Evolutionary conservation across 2,329 filamentous ascomycete species (phyloP), one percentile per base, ranked within the genome.

Genomic region (Colletotrichum incanum): DNA sequence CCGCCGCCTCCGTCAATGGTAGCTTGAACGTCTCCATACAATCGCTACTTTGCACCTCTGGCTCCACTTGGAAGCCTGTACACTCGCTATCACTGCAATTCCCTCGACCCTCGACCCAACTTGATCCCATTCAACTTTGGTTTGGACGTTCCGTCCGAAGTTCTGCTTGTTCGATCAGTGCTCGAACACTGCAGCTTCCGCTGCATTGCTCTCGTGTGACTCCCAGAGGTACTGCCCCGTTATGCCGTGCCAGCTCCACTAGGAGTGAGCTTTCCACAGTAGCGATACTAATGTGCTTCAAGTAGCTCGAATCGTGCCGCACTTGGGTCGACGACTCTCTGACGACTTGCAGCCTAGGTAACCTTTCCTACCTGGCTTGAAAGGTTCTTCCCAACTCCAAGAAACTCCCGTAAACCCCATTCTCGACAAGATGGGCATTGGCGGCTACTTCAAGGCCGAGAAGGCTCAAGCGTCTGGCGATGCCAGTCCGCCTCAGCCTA

Each of bases 361-460:
- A n/a, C 31, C 14, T 16, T 43, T 14, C 11, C 45, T 23, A 31
- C 55, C 20, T 2, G 5, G 26, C 14, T 31, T 20, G 18, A 50
- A 56, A 41, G 8, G 9, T 5, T n/a, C 39, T 12, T 28, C 26
- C 8, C 34, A 14, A 20, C 16, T 60, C 16, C 3, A 54, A 34
- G 12, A 28, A 34, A n/a, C 5, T n/a, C 14, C 41, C 20, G 6
- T 18, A 28, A n/a, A 43, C 14, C 12, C 37, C 49, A n/a, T 43
- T 7, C n/a, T 43, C 41, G 28, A 41, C 77, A 81, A 69, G 54
- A 93, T 93, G 91, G 90, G 90, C 72, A 77, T 93, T 73, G 86
- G 84, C 61, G 88, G 81, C 78, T 93, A 92, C 77, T 92, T 93
- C 85, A 91, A 89, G 82, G 83, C 87, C 55, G 84, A 85, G 67